These are phyloP conservation scores for Xylaria multiplex DNA, from an alignment of 2,329 filamentous ascomycete species.

Conservation along the genomic window DNA sequence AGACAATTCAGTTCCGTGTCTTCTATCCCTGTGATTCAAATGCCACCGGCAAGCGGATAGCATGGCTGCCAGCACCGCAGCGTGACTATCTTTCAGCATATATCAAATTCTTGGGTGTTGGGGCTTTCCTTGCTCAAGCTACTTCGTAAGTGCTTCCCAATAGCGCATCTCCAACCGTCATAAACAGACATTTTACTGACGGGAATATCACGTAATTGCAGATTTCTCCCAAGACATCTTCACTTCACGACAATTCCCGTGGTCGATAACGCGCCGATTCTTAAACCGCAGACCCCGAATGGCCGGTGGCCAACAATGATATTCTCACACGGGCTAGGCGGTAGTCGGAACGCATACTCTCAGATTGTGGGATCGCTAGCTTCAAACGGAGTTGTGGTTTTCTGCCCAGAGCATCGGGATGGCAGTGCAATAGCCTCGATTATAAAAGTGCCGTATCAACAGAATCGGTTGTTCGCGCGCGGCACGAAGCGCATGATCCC, in stretches of 20 bases:
- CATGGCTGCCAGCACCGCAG: conserved; percentile 83
- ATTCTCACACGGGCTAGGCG: conserved; percentile 87
- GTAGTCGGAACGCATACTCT: conserved; percentile 85
- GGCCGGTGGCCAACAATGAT: conserved; percentile 81
- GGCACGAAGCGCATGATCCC: conserved; percentile 53
- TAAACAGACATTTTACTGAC: conserved; percentile 17
- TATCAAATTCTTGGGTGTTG: conserved; percentile 77
- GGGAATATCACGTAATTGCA: conserved; percentile 45
- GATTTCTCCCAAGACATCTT: conserved; percentile 75
- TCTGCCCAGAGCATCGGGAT: conserved; percentile 85
- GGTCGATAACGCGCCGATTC: conserved; percentile 74
- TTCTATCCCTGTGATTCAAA: conserved; percentile 77
- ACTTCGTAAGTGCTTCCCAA: conserved; percentile 62
- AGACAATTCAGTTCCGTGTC: conserved; percentile 81
- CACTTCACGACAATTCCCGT: conserved; percentile 79
- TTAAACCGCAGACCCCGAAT: conserved; percentile 58
- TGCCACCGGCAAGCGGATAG: conserved; percentile 67
- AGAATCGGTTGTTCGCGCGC: conserved; percentile 51
- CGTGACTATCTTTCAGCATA: conserved; percentile 79
- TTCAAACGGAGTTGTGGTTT: conserved; percentile 81
- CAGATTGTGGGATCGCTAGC: conserved; percentile 81
- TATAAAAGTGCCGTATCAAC: conserved; percentile 69
- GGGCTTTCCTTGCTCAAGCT: conserved; percentile 65
- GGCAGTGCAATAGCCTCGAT: conserved; percentile 80
- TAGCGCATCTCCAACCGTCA: background rate